Evolutionary conservation across 2,329 filamentous ascomycete species (phyloP).

Genomic region (Calonectria henricotiae): DNA sequence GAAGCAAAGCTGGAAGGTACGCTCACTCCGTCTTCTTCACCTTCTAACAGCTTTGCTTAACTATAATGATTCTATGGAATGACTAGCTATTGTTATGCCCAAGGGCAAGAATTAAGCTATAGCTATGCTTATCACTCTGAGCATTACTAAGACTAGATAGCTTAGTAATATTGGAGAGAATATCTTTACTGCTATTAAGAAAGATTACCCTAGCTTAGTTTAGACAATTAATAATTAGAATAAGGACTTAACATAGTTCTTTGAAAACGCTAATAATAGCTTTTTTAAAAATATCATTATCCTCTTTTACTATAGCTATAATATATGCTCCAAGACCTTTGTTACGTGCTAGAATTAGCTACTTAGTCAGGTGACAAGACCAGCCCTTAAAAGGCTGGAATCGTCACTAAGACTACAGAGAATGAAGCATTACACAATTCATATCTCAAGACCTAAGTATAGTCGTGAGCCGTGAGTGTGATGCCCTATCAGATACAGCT

Average conservation of each 20-base stretch:
- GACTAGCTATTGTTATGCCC: slow-evolving; percentile 89
- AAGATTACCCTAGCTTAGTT: slow-evolving; percentile 90
- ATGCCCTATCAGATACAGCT: no score
- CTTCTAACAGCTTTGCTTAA: no score
- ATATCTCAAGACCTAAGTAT: no score
- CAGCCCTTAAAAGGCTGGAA: no score
- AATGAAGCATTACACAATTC: no score
- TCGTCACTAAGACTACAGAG: no score
- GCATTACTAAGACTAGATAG: slow-evolving; percentile 95
- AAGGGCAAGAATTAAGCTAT: slow-evolving; percentile 77
- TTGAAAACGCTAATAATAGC: slow-evolving; percentile 95
- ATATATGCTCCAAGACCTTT: slow-evolving; percentile 82
- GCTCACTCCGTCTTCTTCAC: no score
- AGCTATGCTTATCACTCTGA: slow-evolving; percentile 90
- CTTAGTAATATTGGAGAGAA: slow-evolving; percentile 96
- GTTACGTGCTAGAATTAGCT: no score
- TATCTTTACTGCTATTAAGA: slow-evolving; percentile 93
- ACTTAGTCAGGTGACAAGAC: no score
- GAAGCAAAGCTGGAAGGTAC: no score
- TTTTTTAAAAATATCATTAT: slow-evolving; percentile 88
- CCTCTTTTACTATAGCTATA: slow-evolving; percentile 96
- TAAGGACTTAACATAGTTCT: slow-evolving; percentile 98
- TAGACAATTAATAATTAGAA: slow-evolving; percentile 97
- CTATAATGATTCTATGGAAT: slow-evolving; percentile 95
- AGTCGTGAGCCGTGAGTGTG: no score